Evolutionary conservation across 208 protist genomes (phyloP).

Genomic region (Leptomonas pyrrhocoris): DNA sequence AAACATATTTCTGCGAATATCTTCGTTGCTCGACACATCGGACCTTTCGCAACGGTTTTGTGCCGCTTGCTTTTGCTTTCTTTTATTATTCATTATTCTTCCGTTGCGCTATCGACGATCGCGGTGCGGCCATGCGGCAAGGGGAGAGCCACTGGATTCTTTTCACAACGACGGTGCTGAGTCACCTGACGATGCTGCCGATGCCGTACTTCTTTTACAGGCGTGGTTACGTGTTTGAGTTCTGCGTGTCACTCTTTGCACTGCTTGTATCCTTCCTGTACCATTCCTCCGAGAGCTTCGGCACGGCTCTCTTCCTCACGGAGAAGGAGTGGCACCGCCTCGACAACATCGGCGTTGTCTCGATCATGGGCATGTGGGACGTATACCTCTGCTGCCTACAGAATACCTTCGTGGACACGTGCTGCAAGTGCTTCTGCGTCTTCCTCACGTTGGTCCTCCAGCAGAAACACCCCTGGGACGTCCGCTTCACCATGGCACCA

Average conservation of each 20-base stretch:
- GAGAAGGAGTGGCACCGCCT: slow-evolving; percentile 78
- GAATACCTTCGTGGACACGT: slow-evolving; percentile 42
- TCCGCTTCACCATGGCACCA: slow-evolving; percentile 54
- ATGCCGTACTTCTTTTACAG: slow-evolving; percentile 47
- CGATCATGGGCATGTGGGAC: slow-evolving; percentile 53
- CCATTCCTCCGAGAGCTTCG: slow-evolving; percentile 66
- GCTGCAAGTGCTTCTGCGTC: slow-evolving; percentile 57
- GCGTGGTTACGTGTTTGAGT: slow-evolving; percentile 58
- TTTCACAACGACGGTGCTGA: slow-evolving; percentile 70
- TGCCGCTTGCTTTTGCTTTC: slow-evolving; percentile 1
- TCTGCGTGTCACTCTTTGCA: slow-evolving; percentile 49
- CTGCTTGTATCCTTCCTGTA: slow-evolving; percentile 78
- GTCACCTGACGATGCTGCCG: slow-evolving; percentile 67
- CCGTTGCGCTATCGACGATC: not conserved
- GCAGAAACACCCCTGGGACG: slow-evolving; percentile 73
- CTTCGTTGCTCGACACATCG: no score
- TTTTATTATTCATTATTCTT: slow-evolving; percentile 3
- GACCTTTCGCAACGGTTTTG: not conserved
- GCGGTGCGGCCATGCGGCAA: slow-evolving; percentile 24
- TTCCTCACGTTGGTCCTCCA: slow-evolving; percentile 62
- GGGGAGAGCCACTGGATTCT: slow-evolving; percentile 37
- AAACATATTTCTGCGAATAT: no score
- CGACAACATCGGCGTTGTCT: slow-evolving; percentile 72
- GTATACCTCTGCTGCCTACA: slow-evolving; percentile 47
- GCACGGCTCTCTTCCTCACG: slow-evolving; percentile 51